These are phyloP conservation scores for Myrica gale DNA, from an alignment of 306 rosid genomes.

Conservation along the genomic window DNA sequence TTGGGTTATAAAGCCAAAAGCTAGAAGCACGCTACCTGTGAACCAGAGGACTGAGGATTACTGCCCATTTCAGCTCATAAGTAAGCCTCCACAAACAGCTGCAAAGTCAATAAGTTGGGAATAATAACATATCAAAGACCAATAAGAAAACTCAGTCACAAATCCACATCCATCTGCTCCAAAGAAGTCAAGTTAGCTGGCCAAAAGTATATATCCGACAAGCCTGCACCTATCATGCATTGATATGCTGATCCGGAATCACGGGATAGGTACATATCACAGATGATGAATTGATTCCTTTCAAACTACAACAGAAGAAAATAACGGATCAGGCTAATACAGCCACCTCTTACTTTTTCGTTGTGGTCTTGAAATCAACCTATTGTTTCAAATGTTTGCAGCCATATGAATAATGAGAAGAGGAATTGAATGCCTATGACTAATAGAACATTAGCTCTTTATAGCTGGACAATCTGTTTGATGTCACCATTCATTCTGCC, in stretches of 20 bases:
- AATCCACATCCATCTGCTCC: neutral
- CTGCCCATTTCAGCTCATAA: conserved; percentile 59
- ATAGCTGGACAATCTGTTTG: neutral
- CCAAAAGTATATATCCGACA: neutral
- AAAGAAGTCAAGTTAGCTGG: neutral
- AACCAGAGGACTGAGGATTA: conserved; percentile 65
- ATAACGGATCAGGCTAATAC: neutral
- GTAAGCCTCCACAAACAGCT: conserved; percentile 31
- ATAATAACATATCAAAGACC: conserved; percentile 4
- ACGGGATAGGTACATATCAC: too few relatives aligned
- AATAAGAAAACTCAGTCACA: neutral
- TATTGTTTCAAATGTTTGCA: neutral
- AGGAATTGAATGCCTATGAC: neutral
- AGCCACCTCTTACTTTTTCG: neutral
- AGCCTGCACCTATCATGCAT: neutral
- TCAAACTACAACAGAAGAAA: neutral
- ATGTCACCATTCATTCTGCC: too few relatives aligned
- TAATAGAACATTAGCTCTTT: neutral
- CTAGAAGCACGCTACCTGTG: conserved; percentile 56
- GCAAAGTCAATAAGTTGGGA: neutral
- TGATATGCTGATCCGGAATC: neutral
- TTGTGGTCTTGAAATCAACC: neutral
- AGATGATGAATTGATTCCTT: neutral
- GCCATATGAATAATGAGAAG: neutral
- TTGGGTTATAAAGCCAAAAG: conserved; percentile 1